Evolutionary conservation across 2,329 filamentous ascomycete genomes (phyloP).

Genomic region (Fusarium sp.): DNA sequence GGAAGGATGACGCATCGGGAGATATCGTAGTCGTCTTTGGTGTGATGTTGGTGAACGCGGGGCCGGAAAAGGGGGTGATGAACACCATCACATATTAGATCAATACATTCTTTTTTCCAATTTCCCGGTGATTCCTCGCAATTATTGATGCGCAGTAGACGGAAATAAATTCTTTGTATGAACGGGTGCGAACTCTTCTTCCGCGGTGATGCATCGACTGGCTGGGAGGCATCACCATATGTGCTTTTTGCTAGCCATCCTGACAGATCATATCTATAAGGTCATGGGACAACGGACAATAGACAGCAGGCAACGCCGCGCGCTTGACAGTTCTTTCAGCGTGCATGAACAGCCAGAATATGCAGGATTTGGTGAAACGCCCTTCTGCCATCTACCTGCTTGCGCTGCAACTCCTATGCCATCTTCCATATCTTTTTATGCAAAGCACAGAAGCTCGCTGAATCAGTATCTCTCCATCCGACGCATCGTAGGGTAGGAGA

Average conservation of each 20-base stretch:
- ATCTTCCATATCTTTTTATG: not conserved
- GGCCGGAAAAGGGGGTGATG: not conserved
- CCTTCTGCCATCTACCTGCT: not conserved
- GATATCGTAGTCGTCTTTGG: not conserved
- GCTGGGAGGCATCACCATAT: not conserved
- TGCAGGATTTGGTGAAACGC: not conserved
- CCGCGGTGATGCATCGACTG: not conserved
- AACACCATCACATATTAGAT: rapidly evolving
- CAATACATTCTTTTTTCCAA: no score
- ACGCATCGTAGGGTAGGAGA: not conserved
- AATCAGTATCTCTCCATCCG: not conserved
- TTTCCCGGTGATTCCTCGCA: no score
- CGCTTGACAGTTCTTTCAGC: not conserved
- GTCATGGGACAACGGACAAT: not conserved
- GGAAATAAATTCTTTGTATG: not conserved
- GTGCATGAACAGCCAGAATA: not conserved
- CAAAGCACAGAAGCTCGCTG: not conserved
- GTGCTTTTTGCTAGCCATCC: not conserved
- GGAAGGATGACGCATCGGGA: not conserved
- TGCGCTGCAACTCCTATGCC: not conserved
- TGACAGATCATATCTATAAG: not conserved
- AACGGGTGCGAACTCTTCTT: not conserved
- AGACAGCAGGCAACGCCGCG: no score
- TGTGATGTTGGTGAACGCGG: not conserved
- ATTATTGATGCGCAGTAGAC: no score